Conservation (phyloP, 2,329 filamentous ascomycete species). For the Cyanodermella asteris region DNA sequence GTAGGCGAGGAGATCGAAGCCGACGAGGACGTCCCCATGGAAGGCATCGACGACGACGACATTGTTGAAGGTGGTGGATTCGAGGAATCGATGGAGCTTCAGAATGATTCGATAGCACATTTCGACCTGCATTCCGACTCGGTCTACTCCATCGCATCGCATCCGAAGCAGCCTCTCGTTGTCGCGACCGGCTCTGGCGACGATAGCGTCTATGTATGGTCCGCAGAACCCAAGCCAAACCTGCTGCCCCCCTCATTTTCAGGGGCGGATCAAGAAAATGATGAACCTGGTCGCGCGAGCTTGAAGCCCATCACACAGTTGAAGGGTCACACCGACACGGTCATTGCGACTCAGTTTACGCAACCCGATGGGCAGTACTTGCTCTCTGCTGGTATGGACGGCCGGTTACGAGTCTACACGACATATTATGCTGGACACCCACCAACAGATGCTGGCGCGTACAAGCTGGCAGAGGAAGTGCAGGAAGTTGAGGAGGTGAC, state of each 20-base stretch:
- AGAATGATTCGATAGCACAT: constrained; percentile 85
- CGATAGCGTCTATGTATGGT: constrained; percentile 72
- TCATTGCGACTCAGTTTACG: constrained; percentile 73
- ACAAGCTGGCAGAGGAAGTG: constrained; percentile 50
- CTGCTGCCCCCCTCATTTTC: constrained; percentile 58
- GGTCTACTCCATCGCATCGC: constrained; percentile 86
- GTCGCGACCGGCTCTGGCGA: constrained; percentile 73
- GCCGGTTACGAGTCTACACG: constrained; percentile 48
- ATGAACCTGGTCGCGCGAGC: constrained; percentile 38
- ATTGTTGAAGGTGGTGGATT: constrained; percentile 32
- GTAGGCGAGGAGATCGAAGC: constrained; percentile 51
- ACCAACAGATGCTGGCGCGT: constrained; percentile 29
- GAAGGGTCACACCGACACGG: constrained; percentile 78
- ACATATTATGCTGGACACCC: constrained; percentile 20
- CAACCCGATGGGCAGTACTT: constrained; percentile 63
- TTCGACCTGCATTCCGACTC: constrained; percentile 81
- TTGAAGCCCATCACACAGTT: constrained; percentile 49
- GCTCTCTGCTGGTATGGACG: constrained; percentile 73
- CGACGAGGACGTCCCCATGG: constrained; percentile 57
- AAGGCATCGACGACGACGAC: constrained; percentile 45
- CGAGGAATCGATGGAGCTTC: constrained; percentile 49
- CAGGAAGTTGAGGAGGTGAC: constrained; percentile 91
- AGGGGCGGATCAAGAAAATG: too few relatives aligned
- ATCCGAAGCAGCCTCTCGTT: constrained; percentile 56
- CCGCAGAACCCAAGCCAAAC: constrained; percentile 44